A percentile compares a stretch with the other conserved stretches of the same genome.
Evolutionary conservation across 2,329 filamentous ascomycete genomes (phyloP).

Genomic region (Rutstroemia sp.): DNA sequence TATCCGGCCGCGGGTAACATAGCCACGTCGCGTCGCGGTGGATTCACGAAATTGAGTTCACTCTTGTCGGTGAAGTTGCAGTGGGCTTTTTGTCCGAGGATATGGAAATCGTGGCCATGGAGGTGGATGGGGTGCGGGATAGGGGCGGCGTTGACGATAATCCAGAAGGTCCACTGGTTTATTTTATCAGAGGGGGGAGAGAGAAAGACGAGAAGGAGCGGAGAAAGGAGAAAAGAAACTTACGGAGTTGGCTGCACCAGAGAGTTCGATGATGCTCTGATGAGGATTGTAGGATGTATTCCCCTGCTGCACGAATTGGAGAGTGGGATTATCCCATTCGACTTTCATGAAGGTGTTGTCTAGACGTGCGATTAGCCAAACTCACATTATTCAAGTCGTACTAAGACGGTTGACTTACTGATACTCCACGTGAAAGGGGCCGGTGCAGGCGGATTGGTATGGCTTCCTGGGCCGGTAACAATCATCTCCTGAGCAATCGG

Average conservation of each 20-base stretch:
- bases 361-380: background rate
- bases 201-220: background rate
- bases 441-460: background rate
- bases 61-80: conserved; percentile 36
- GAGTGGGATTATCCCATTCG: conserved; percentile 35
- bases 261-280: conserved; percentile 8
- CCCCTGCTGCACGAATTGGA: conserved; percentile 28
- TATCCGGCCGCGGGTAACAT: conserved; percentile 29
- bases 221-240: background rate
- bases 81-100: conserved; percentile 41
- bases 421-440: background rate
- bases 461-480: background rate
- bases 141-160: conserved; percentile 2
- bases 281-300: conserved; percentile 12
- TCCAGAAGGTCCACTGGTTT: conserved; percentile 5
- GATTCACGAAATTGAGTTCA: conserved; percentile 32
- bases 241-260: conserved; percentile 2
- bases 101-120: conserved; percentile 25
- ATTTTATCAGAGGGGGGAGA: background rate
- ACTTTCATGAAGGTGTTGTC: conserved; percentile 27
- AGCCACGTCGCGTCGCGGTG: conserved; percentile 42
- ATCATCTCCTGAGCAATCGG: background rate
- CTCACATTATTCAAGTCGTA: too few relatives aligned
- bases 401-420: background rate
- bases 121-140: conserved; percentile 36